Evolutionary conservation across 2,329 filamentous ascomycete genomes (phyloP), one percentile per base, ranked within the genome.

Genomic region (Aspergillus latus): DNA sequence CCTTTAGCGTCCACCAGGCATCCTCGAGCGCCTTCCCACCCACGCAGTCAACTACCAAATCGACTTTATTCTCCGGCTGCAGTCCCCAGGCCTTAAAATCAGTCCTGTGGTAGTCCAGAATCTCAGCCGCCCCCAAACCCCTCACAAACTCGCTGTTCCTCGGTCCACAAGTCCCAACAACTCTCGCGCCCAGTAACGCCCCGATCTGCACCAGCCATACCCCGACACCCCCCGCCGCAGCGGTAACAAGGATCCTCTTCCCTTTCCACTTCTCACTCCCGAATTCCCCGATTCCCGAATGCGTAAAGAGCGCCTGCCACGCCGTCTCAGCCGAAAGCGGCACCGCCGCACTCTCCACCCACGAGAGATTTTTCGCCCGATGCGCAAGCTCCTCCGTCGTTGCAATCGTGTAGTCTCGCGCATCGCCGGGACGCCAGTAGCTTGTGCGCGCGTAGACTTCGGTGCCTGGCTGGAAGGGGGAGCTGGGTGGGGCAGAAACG

Each of bases 41-140:
- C 37, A 77, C 68, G 48, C 71, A 75, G 63, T 80, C 78, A 52
- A 80, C 56, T 10, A 79, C 72, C 4, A 80, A 51, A 62, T 80
- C 77, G 26, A 78, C 74, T 52, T 70, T 68, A 5, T 62, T 63
- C 32, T 65, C 61, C 1, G 9, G 30, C 2, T 68, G 60, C 13
- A 43, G 16, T 7, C 28, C 40, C 76, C 74, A 80, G 1, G 62
- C 46, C 52, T 32, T 49, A 21, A 63, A n/a, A 9, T 45, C 42
- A 2, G n/a, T 36, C 11, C 6, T 34, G 21, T 62, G 68, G 61
- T 79, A 79, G 60, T 80, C 69, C 10, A 81, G 57, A 21, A 74
- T 72, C 42, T 74, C 71, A 43, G 64, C 65, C 5, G 75, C 78
- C 0, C 78, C 78, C 3, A 80, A 58, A 0, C 59, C 62, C 39